Base-by-base conservation (phyloP, 1,284 basidiomycete genomes). In the Hemileia vastatrix region DNA sequence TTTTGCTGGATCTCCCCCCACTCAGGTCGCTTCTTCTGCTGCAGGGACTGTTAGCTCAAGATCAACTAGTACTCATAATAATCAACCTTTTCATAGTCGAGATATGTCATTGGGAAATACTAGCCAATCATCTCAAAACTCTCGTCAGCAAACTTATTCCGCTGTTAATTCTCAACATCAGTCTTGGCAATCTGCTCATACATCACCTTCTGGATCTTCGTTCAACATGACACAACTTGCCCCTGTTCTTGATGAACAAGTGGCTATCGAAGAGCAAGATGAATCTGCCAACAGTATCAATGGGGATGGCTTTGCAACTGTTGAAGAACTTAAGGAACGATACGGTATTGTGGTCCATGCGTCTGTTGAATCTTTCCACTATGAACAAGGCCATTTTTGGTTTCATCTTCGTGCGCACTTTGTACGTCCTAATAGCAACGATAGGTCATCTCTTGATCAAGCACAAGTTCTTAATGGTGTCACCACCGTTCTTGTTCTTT, bases 381-480 rank as follows among this genome's bases (percentile, higher is more conserved):
- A 84, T 73, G 95, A 99, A 76, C 88, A 88, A 80, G 86, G 90
- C 13, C 88, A 94, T 71, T 97, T 92, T 77, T 97, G 94, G 92
- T 98, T 97, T 83, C 86, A 59, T 45, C 83, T 98, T 54, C 85
- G 94, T 72, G 92, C 88, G 50, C 78, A 86, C 51, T 97, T 86
- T 77, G 86, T 91, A 66, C 89, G 90, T 0, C 89, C 57, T 21
- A 31, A 36, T 8, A 24, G 19, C 21, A 23, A 44, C n/a, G 50
- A 59, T 21, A n/a, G 23, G 76, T 72, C 73, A 33, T 80, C 86
- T 36, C 86, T 83, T 85, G 43, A 83, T 97, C 55, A 85, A 94
- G 72, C 91, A 88, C 52, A 78, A 86, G 50, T 97, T 86, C 77
- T 86, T 91, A 66, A 89, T 90, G 0, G 90, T 76, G 55, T 73